Evolutionary conservation across 345 rosid species (phyloP), one percentile per base, ranked within the genome.

Genomic region (Zanthoxylum bungeanum): DNA sequence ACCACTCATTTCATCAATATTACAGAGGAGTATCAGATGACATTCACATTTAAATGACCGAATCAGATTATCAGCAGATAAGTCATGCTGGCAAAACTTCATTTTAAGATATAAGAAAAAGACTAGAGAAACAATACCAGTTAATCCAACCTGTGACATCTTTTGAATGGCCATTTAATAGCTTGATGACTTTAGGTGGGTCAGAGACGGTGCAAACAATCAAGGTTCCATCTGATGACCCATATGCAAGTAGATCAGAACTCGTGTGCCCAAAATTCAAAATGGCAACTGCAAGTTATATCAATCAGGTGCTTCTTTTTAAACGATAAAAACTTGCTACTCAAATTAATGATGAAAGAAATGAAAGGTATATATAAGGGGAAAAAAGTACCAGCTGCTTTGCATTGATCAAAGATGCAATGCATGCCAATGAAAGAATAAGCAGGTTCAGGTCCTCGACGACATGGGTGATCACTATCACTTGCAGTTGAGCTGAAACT

Each of bases 131-230:
- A 70, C 66, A 79, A 75, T 87, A 89, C 95, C 93, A 87, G 91
- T 78, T 68, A 81, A 84, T 77, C 95, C 80, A 89, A 94, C 98
- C 98, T 92, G 98, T 92, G 89, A 93, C 97, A 87, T 93, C 98
- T 82, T 86, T 90, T 19, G 95, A 85, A 68, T 94, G 97, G 53
- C 95, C 93, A 31, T 66, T 83, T 64, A 91, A 82, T 71, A 84
- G 85, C 78, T 83, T 86, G 63, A 82, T 77, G 50, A 88, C 77
- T 69, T 88, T 83, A 77, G 97, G 91, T 77, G 90, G 88, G 25
- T 94, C 92, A 9, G 85, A 83, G 73, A 94, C 95, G 58, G 58
- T 81, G 76, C 97, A 94, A 52, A 90, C 92, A 33, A 92, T 89
- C 77, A 94, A 83, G 74, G 89, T 82, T 76, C 98, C 98, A 90